Evolutionary conservation across 148 eudicot genomes (phyloP).

Genomic region (Polygonum maritimum): DNA sequence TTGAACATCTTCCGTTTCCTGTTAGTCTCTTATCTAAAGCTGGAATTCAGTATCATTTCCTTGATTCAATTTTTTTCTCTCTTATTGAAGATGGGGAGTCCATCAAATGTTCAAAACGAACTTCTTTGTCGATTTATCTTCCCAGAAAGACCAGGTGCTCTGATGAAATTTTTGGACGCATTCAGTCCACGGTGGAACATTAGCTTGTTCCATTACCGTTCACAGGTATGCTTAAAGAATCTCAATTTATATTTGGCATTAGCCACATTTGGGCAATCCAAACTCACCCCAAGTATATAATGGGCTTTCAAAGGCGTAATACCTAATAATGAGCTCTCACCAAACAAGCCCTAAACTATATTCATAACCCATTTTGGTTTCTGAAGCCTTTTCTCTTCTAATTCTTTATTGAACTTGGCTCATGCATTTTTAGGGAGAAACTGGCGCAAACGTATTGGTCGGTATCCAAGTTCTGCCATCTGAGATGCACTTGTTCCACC

Average conservation of each 20-base stretch:
- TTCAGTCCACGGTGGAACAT: conserved; percentile 96
- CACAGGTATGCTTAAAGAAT: conserved; percentile 42
- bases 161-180: conserved; percentile 74
- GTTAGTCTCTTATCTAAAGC: background rate
- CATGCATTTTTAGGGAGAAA: conserved; percentile 60
- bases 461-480: conserved; percentile 66
- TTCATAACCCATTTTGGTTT: background rate
- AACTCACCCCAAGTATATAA: no score
- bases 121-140: conserved; percentile 76
- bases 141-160: conserved; percentile 91
- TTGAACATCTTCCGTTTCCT: background rate
- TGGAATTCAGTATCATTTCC: background rate
- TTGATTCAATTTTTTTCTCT: background rate
- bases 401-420: background rate
- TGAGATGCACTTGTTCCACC: conserved; percentile 50
- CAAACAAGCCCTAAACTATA: background rate
- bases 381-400: background rate
- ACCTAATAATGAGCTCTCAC: no score
- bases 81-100: conserved; percentile 69
- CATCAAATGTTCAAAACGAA: conserved; percentile 60
- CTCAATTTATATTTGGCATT: no score
- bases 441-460: conserved; percentile 88
- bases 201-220: conserved; percentile 90
- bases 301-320: no score
- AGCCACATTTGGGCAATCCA: no score